Percentiles rank a stretch among this genome's conserved stretches.
Evolutionary conservation across 179 eudicot genomes (phyloP).

Genomic region (Silene noctiflora): DNA sequence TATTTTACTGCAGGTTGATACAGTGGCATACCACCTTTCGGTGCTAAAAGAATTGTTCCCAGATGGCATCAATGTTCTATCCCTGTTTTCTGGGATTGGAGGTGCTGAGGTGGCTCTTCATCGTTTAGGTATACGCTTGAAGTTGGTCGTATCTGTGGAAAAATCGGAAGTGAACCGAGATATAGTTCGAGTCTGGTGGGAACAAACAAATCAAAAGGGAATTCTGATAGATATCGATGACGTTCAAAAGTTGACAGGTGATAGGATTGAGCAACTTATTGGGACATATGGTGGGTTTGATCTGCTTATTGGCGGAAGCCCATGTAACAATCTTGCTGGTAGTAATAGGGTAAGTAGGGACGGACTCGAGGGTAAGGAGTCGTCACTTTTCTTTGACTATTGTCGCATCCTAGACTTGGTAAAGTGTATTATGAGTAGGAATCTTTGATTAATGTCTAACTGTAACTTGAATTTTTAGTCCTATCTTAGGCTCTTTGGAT

Average conservation of each 20-base stretch:
- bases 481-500: too few species aligned
- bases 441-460: neutral
- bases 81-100: slow-evolving; percentile 85
- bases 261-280: slow-evolving; percentile 26
- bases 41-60: slow-evolving; percentile 60
- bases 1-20: slow-evolving; percentile 51
- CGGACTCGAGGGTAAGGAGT: slow-evolving; percentile 45
- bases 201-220: slow-evolving; percentile 36
- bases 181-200: slow-evolving; percentile 29
- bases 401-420: slow-evolving; percentile 30
- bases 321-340: slow-evolving; percentile 47
- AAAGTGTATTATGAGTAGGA: slow-evolving; percentile 13
- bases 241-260: slow-evolving; percentile 29
- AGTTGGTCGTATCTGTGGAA: slow-evolving; percentile 65
- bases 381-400: slow-evolving; percentile 42
- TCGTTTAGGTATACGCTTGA: slow-evolving; percentile 60
- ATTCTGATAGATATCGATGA: slow-evolving; percentile 29
- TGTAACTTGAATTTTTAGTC: neutral
- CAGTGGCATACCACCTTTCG: slow-evolving; percentile 85
- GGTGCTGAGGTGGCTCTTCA: slow-evolving; percentile 89
- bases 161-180: slow-evolving; percentile 34
- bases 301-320: slow-evolving; percentile 46
- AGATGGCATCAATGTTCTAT: slow-evolving; percentile 56
- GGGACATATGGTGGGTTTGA: slow-evolving; percentile 32
- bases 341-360: slow-evolving; percentile 39